These are phyloP conservation scores for Tulasnella sp. DNA, from an alignment of 768 basidiomycete species.

Conservation along the genomic window DNA sequence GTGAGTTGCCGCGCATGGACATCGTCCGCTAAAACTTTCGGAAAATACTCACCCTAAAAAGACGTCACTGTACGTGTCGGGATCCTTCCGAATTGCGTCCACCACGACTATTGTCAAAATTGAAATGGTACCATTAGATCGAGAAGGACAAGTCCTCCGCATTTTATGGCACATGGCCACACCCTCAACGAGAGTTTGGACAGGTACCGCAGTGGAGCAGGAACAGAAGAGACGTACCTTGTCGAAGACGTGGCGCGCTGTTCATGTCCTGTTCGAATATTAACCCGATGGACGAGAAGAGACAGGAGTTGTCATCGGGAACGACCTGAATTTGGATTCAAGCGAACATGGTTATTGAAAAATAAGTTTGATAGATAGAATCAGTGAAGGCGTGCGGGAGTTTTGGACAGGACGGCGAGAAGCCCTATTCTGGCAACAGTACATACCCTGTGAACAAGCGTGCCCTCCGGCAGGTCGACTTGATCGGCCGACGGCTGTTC, in stretches of 20 bases:
- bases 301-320: constrained; percentile 95
- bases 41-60: constrained; percentile 57
- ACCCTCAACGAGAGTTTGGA: not conserved
- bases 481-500: constrained; percentile 29
- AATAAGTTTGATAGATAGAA: not conserved
- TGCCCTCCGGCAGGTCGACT: constrained; percentile 51
- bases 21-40: constrained; percentile 1
- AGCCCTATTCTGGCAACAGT: too few relatives aligned
- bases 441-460: constrained; percentile 62
- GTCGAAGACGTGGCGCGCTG: constrained; percentile 57
- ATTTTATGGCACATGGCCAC: not conserved
- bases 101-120: constrained; percentile 52
- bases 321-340: constrained; percentile 48
- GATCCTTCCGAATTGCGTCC: constrained; percentile 60
- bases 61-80: constrained; percentile 65
- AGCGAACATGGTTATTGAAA: not conserved
- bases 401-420: too few relatives aligned
- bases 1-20: not conserved
- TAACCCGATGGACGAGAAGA: constrained; percentile 78
- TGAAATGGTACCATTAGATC: constrained; percentile 1
- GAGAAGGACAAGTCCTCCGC: not conserved
- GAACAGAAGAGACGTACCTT: constrained; percentile 38
- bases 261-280: constrained; percentile 72
- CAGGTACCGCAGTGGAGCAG: not conserved
- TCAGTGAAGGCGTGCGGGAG: constrained; percentile 13